Percentiles rank a stretch among this genome's conserved stretches.
These are phyloP conservation scores for Sporothrix euskadiensis DNA, from an alignment of 2,329 filamentous ascomycete species.

Conservation along the genomic window DNA sequence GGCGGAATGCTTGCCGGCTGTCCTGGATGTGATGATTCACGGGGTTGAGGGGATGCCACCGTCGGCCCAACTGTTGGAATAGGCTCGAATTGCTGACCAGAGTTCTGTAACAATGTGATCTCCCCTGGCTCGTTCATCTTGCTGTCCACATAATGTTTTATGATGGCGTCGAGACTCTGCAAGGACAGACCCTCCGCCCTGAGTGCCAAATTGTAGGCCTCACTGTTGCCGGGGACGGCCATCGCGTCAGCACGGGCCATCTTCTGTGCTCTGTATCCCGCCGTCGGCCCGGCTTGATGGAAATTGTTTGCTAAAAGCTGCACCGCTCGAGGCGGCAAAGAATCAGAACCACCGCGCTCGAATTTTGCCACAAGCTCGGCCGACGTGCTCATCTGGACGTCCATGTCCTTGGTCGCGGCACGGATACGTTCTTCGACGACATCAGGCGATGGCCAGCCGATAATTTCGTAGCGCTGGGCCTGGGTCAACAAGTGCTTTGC, in stretches of 20 bases:
- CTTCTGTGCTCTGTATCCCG: constrained; percentile 8
- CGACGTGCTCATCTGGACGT: constrained; percentile 4
- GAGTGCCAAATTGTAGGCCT: constrained; percentile 10
- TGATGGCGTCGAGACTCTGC: constrained; percentile 16
- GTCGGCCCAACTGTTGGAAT: constrained; percentile 16
- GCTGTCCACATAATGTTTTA: constrained; percentile 16
- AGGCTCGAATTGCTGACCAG: constrained; percentile 15
- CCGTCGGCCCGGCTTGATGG: not conserved
- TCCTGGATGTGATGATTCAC: constrained; percentile 7
- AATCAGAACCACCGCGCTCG: constrained; percentile 13
- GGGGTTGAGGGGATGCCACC: constrained; percentile 15
- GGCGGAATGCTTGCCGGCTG: constrained; percentile 13
- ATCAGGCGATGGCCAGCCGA: constrained; percentile 14
- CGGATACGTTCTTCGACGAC: constrained; percentile 15
- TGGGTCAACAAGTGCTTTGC: constrained; percentile 15
- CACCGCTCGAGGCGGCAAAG: constrained; percentile 1
- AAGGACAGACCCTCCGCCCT: constrained; percentile 8
- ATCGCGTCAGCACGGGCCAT: not conserved
- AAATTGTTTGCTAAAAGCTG: constrained; percentile 10
- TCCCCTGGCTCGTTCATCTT: constrained; percentile 15
- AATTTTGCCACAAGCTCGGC: constrained; percentile 7
- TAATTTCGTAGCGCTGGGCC: constrained; percentile 6
- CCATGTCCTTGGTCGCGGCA: constrained; percentile 16
- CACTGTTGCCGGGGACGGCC: constrained; percentile 14
- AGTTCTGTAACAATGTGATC: constrained; percentile 5